phyloP scores from a whole-genome alignment of 31 red algal genomes.

The Bonnemaisonia californica region DNA sequence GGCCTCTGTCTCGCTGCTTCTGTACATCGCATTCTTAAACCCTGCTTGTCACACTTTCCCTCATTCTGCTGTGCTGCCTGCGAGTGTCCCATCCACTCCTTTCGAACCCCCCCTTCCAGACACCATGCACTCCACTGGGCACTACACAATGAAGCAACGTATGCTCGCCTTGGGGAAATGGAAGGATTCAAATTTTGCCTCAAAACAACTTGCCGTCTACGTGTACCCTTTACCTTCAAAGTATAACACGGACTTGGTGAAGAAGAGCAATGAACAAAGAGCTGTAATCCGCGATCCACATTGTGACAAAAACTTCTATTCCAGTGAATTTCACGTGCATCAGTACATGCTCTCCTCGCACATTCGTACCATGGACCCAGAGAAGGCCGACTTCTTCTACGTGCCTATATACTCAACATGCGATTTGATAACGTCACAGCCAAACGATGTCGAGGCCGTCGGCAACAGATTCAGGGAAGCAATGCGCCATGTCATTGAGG shows the following conservation, averaged over 20 bases:
- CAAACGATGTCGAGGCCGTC: conserved; percentile 63
- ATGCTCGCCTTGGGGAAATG: too few relatives aligned
- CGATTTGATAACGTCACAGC: conserved; percentile 72
- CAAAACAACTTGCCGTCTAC: conserved; percentile 28
- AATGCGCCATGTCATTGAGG: conserved; percentile 53
- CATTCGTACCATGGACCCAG: conserved; percentile 45
- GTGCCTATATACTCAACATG: conserved; percentile 82
- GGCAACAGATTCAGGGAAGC: conserved; percentile 61
- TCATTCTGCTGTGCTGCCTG: neutral
- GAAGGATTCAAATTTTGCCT: conserved; percentile 14
- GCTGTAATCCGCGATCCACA: conserved; percentile 72
- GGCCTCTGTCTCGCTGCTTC: too few relatives aligned
- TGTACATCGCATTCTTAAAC: too few relatives aligned
- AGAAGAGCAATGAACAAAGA: conserved; percentile 54
- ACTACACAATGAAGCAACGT: too few relatives aligned
- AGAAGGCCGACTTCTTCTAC: conserved; percentile 73
- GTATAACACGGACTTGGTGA: conserved; percentile 60
- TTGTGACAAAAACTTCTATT: conserved; percentile 78
- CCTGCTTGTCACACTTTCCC: neutral
- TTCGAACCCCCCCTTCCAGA: too few relatives aligned
- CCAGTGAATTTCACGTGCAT: conserved; percentile 66
- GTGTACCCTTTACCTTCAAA: conserved; percentile 70
- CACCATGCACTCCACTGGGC: too few relatives aligned
- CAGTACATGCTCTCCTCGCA: conserved; percentile 19
- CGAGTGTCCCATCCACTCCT: too few relatives aligned